Conservation (phyloP, 139 green algal genomes). For the Tetradesmus obliquus region DNA sequence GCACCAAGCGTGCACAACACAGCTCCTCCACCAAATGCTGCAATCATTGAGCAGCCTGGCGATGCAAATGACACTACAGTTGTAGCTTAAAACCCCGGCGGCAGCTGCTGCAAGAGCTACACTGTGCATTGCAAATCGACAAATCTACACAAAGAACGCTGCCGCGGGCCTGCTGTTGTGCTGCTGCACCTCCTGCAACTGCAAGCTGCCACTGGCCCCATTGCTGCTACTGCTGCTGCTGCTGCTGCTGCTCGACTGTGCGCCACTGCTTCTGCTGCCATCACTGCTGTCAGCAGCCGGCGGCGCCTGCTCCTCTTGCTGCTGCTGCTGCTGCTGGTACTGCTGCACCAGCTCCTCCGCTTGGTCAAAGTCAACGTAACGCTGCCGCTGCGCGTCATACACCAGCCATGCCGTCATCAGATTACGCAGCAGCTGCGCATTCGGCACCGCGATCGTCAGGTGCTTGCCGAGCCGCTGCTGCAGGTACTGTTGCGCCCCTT, state of each 20-base stretch:
- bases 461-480: conserved; percentile 55
- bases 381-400: conserved; percentile 53
- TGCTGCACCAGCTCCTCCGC: conserved; percentile 16
- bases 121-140: background rate
- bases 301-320: background rate
- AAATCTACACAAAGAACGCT: background rate
- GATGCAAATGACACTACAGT: no score
- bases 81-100: no score
- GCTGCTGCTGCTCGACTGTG: background rate
- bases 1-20: background rate
- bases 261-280: background rate
- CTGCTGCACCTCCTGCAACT: background rate
- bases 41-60: background rate
- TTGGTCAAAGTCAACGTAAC: conserved; percentile 45
- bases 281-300: background rate
- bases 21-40: background rate
- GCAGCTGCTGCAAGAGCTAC: background rate
- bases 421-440: conserved; percentile 54
- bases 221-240: background rate
- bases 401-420: conserved; percentile 65
- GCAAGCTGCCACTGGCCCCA: background rate
- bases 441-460: conserved; percentile 50
- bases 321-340: conserved; percentile 12
- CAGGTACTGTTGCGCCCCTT: conserved; percentile 37
- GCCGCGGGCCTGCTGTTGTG: background rate